Conservation (phyloP, 352 stramenopile genomes). For the Peronospora belbahrii region DNA sequence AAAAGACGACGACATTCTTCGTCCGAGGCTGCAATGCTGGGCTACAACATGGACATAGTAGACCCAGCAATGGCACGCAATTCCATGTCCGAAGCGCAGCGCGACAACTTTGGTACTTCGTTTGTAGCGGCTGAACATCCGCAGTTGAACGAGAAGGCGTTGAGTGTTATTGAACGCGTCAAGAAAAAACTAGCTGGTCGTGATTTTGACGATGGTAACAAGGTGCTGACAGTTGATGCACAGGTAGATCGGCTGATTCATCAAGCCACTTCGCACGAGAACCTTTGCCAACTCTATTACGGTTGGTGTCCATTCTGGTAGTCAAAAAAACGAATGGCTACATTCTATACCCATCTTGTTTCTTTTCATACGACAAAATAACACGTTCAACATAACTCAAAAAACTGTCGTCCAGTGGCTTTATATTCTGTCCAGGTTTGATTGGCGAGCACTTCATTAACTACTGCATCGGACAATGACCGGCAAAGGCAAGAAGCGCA, state of each 20-base stretch:
- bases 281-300: slow-evolving; percentile 98
- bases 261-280: slow-evolving; percentile 98
- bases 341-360: slow-evolving; percentile 10
- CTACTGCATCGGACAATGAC: slow-evolving; percentile 12
- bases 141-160: slow-evolving; percentile 85
- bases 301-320: slow-evolving; percentile 95
- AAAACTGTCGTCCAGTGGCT: background rate
- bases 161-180: slow-evolving; percentile 96
- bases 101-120: slow-evolving; percentile 40
- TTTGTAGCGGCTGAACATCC: slow-evolving; percentile 55
- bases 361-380: too few relatives aligned
- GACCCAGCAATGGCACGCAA: slow-evolving; percentile 47
- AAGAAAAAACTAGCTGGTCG: slow-evolving; percentile 98
- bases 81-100: slow-evolving; percentile 54
- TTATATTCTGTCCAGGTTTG: slow-evolving; percentile 5
- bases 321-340: slow-evolving; percentile 1
- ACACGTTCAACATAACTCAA: background rate
- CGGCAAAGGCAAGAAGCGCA: slow-evolving; percentile 35
- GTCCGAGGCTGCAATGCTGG: slow-evolving; percentile 53
- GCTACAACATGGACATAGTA: slow-evolving; percentile 48
- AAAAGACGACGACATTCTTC: slow-evolving; percentile 54
- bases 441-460: slow-evolving; percentile 5
- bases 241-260: slow-evolving; percentile 98
- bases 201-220: slow-evolving; percentile 92
- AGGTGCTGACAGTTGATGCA: slow-evolving; percentile 69